Percentiles rank a stretch among this genome's conserved stretches.
These are phyloP conservation scores for Ballota nigra DNA, from an alignment of 257 asterid genomes.

Conservation along the genomic window DNA sequence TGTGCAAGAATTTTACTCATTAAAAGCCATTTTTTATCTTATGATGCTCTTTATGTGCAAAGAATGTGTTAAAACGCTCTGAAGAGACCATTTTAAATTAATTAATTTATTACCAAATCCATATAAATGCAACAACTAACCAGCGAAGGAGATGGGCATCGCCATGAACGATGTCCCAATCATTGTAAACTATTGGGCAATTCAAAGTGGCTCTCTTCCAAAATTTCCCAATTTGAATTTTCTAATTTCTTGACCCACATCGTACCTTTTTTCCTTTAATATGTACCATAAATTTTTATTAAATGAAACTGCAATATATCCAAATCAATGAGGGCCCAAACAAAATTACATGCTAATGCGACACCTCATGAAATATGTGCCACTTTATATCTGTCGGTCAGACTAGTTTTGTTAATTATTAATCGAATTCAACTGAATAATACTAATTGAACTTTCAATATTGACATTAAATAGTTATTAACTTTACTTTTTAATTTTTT, in stretches of 20 bases:
- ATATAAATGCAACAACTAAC: constrained; percentile 2
- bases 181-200: constrained; percentile 17
- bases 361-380: background rate
- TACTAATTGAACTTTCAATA: too few species aligned
- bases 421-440: too few species aligned
- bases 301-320: background rate
- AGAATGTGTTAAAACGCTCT: too few species aligned
- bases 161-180: background rate
- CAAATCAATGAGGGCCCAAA: background rate
- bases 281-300: background rate
- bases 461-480: too few species aligned
- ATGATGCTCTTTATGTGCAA: too few species aligned
- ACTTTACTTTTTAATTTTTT: too few species aligned
- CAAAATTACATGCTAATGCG: background rate
- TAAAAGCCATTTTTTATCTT: too few species aligned
- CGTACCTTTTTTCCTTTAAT: background rate
- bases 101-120: background rate
- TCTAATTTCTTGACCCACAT: constrained; percentile 13
- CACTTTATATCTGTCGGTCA: background rate
- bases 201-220: background rate
- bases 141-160: background rate
- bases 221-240: background rate
- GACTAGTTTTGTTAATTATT: background rate
- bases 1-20: too few species aligned
- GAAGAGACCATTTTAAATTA: background rate